Percentiles rank a stretch among this genome's conserved stretches.
Conservation (phyloP, 768 basidiomycete genomes). For the Tylopilus subfusipes region DNA sequence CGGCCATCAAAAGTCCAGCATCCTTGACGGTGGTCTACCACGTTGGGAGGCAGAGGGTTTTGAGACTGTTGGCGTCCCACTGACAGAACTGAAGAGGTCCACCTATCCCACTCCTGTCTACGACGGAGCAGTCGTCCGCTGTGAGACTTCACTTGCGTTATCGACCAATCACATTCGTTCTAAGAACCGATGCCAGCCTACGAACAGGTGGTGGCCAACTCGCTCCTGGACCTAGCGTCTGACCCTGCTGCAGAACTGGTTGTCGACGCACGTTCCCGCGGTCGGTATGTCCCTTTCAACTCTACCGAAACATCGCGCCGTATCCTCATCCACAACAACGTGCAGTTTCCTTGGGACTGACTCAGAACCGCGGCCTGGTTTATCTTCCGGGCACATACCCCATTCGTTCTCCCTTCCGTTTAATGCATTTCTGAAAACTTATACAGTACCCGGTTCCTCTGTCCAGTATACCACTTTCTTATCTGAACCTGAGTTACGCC, state of each 20-base stretch:
- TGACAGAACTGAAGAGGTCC: conserved; percentile 22
- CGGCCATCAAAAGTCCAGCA: conserved; percentile 80
- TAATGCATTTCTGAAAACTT: conserved; percentile 58
- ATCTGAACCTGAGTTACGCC: conserved; percentile 52
- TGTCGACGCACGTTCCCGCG: conserved; percentile 83
- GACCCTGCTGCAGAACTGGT: conserved; percentile 60
- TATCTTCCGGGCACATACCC: conserved; percentile 92
- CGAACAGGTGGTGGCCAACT: conserved; percentile 75
- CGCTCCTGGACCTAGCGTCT: conserved; percentile 42
- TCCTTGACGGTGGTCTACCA: conserved; percentile 92
- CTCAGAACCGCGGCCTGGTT: conserved; percentile 84
- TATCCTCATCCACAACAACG: conserved; percentile 8
- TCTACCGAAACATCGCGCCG: not conserved
- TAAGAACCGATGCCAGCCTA: conserved; percentile 51
- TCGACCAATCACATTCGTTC: conserved; percentile 28
- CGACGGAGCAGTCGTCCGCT: conserved; percentile 46
- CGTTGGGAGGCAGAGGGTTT: conserved; percentile 70
- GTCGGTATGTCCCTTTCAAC: conserved; percentile 51
- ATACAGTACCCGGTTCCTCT: conserved; percentile 32
- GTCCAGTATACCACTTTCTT: conserved; percentile 58
- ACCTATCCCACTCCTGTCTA: conserved; percentile 54
- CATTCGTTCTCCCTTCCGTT: conserved; percentile 84
- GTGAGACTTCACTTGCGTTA: conserved; percentile 33
- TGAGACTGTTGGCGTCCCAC: conserved; percentile 40
- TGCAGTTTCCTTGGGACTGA: conserved; percentile 73